phyloP scores from a whole-genome alignment of 192 early-diverging fungal species.

The Spinellus fusiger region DNA sequence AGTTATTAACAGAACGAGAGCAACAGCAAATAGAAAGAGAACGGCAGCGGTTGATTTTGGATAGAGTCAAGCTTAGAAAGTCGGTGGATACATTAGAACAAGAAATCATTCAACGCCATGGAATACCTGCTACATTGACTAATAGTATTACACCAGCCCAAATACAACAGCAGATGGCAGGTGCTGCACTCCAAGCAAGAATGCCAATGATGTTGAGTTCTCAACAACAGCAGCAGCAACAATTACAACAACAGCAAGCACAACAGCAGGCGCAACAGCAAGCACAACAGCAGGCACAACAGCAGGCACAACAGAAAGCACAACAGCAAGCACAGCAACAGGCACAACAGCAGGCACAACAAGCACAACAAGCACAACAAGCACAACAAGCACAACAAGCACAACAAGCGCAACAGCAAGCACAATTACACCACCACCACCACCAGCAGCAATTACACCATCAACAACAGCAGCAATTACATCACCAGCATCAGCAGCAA shows the following conservation, averaged over 20 bases:
- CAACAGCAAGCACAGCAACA: slow-evolving; percentile 34
- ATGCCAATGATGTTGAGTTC: slow-evolving; percentile 1
- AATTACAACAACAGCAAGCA: slow-evolving; percentile 71
- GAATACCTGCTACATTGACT: not conserved
- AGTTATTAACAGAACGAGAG: slow-evolving; percentile 80
- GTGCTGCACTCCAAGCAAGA: not conserved
- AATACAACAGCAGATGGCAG: slow-evolving; percentile 12
- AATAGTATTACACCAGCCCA: slow-evolving; percentile 15
- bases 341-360: slow-evolving; percentile 65
- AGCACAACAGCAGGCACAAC: not conserved
- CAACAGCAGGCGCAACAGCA: slow-evolving; percentile 47
- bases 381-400: not conserved
- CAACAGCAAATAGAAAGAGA: slow-evolving; percentile 72
- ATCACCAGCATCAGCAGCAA: not conserved
- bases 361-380: slow-evolving; percentile 50
- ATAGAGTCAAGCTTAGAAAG: slow-evolving; percentile 48
- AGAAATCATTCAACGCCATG: not conserved
- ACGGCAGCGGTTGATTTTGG: slow-evolving; percentile 50
- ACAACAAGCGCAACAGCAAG: not conserved
- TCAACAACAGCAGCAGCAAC: slow-evolving; percentile 48
- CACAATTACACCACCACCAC: not conserved
- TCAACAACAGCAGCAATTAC: not conserved
- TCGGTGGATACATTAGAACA: slow-evolving; percentile 3
- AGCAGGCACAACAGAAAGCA: not conserved
- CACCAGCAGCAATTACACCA: not conserved